Evolutionary conservation across 2,329 filamentous ascomycete genomes (phyloP).

Genomic region (Trichoderma sp.): DNA sequence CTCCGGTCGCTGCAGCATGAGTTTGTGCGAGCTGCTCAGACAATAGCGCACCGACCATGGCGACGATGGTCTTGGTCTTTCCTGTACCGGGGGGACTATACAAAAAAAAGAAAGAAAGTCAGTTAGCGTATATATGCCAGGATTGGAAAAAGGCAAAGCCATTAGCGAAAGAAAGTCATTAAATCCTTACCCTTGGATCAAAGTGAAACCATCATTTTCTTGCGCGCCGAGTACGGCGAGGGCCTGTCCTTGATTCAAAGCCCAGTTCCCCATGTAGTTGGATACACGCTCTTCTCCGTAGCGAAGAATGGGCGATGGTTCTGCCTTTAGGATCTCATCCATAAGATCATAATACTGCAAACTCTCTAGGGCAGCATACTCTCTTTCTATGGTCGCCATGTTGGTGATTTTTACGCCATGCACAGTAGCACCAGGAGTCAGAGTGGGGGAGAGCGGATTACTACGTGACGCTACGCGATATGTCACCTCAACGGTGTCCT

Average conservation of each 20-base stretch:
- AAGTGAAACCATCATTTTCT: conserved; percentile 94
- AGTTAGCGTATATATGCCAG: background rate
- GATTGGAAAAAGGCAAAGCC: background rate
- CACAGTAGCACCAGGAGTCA: conserved; percentile 72
- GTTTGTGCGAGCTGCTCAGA: conserved; percentile 44
- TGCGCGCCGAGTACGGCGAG: conserved; percentile 89
- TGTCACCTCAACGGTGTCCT: conserved; percentile 78
- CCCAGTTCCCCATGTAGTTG: conserved; percentile 74
- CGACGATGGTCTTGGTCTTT: conserved; percentile 97
- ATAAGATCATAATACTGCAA: conserved; percentile 95
- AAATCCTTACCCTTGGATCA: conserved; percentile 77
- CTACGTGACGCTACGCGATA: conserved; percentile 76
- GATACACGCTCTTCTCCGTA: conserved; percentile 76
- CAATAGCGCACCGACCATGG: conserved; percentile 85
- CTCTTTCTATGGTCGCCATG: conserved; percentile 91
- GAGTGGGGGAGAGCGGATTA: conserved; percentile 62
- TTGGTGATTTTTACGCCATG: conserved; percentile 85
- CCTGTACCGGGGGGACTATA: conserved; percentile 86
- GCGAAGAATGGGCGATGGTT: conserved; percentile 83
- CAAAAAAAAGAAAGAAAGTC: background rate
- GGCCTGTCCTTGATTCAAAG: conserved; percentile 85
- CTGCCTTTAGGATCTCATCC: conserved; percentile 85
- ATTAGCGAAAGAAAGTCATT: background rate
- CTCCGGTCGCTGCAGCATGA: conserved; percentile 38
- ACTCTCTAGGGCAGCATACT: conserved; percentile 89